Conservation (phyloP, 75 land plant species). For the Ceratopteris richardii region DNA sequence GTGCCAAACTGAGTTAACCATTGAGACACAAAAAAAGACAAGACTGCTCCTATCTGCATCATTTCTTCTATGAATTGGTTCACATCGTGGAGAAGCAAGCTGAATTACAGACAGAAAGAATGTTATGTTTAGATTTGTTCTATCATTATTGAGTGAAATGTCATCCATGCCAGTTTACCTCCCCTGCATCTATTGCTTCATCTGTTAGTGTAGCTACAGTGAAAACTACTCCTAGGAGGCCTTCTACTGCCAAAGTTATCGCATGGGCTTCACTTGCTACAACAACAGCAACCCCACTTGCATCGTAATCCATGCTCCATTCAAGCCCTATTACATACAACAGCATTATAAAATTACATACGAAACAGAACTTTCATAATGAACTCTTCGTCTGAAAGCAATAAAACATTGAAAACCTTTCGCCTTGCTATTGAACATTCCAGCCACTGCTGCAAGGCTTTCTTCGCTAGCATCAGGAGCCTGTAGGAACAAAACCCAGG, state of each 20-base stretch:
- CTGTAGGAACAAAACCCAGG: slow-evolving; percentile 23
- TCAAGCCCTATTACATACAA: slow-evolving; percentile 54
- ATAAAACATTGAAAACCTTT: slow-evolving; percentile 43
- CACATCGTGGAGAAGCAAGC: slow-evolving; percentile 77
- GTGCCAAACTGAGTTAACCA: slow-evolving; percentile 89
- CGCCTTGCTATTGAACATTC: slow-evolving; percentile 97
- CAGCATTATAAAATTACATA: not conserved
- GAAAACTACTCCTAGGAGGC: slow-evolving; percentile 86
- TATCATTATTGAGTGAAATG: not conserved
- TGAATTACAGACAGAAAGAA: slow-evolving; percentile 15
- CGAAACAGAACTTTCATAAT: too few relatives aligned
- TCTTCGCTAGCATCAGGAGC: slow-evolving; percentile 85
- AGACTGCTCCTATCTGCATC: slow-evolving; percentile 35
- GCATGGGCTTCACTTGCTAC: slow-evolving; percentile 99
- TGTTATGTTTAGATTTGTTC: not conserved
- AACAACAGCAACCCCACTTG: slow-evolving; percentile 72
- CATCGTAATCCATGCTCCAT: slow-evolving; percentile 94
- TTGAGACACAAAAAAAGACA: slow-evolving; percentile 56
- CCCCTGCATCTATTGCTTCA: slow-evolving; percentile 83
- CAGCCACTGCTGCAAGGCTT: slow-evolving; percentile 91
- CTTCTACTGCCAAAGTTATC: slow-evolving; percentile 89
- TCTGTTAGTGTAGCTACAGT: slow-evolving; percentile 94
- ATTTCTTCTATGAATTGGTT: slow-evolving; percentile 18
- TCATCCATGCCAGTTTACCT: slow-evolving; percentile 35
- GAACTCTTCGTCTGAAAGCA: too few relatives aligned